Evolutionary conservation across 2,329 filamentous ascomycete genomes (phyloP), one percentile per base, ranked within the genome.

Genomic region (Apiospora aurea): DNA sequence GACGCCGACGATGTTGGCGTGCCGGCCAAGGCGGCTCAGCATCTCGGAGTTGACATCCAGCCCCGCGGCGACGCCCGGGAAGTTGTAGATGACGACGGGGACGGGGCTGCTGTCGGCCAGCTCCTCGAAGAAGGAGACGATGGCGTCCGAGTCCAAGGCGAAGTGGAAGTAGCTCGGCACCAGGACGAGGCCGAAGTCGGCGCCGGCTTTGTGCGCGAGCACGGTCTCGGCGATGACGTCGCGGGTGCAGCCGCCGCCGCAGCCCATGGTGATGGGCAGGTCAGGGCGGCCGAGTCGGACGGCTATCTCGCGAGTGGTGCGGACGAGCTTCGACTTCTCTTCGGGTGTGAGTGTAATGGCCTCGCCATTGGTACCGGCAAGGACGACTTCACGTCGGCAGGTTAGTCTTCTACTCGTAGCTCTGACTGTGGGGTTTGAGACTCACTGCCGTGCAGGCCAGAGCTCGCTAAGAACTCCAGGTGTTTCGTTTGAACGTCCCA

Each of bases 351-450:
- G 84, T 73, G 92, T 91, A 2, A 93, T 91, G 8, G 92, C 90
- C 82, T 94, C 92, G 76, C 92, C 92, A 77, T 94, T 94, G 74
- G 90, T 92, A 67, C 92, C 92, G 77, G 92, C 91, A 67, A 91
- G 89, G 66, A 92, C 90, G 72, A 94, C 83, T 83, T 24, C 2
- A 41, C 4, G 47, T 4, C 16, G 1, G 16, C 4, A 13, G 29
- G 6, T 61, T 41, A 61, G 53, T 11, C 8, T 13, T 41, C 38
- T 16, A 6, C 2, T 26, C 10, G 26, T 21, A 26, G 57, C 72
- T 64, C 11, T n/a, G 26, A 3, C 29, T 4, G 29, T 8, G 7
- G 29, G 26, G 7, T 11, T 13, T 11, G 29, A 41, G 34, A 71
- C 79, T 29, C 77, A 85, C 84, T 81, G 10, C 87, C 87, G 69